These are phyloP conservation scores for Lentinula lateritia DNA, from an alignment of 768 basidiomycete genomes.

Conservation along the genomic window DNA sequence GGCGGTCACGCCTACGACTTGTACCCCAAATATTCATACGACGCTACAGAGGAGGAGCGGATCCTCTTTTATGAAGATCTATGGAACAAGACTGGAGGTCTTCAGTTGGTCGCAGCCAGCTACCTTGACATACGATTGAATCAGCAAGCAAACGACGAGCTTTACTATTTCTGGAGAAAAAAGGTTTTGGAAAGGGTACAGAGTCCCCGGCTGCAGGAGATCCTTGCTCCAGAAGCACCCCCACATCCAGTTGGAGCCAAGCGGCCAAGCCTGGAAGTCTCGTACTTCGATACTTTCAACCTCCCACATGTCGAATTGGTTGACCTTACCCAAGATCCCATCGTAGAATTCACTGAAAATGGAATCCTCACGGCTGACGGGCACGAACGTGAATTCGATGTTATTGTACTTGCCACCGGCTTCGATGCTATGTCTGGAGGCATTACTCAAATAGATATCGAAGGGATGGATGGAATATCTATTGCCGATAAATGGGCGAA, in stretches of 20 bases:
- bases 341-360: slow-evolving; percentile 14
- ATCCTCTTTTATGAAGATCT: slow-evolving; percentile 16
- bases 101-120: slow-evolving; percentile 15
- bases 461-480: slow-evolving; percentile 13
- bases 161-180: slow-evolving; percentile 20
- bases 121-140: slow-evolving; percentile 13
- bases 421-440: slow-evolving; percentile 20
- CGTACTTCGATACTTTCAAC: slow-evolving; percentile 19
- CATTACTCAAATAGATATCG: slow-evolving; percentile 18
- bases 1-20: slow-evolving; percentile 14
- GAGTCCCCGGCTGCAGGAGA: slow-evolving; percentile 15
- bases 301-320: slow-evolving; percentile 18
- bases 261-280: slow-evolving; percentile 16
- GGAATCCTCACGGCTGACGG: slow-evolving; percentile 17
- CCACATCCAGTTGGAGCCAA: slow-evolving; percentile 20
- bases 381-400: slow-evolving; percentile 16
- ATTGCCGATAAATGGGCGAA: slow-evolving; percentile 19
- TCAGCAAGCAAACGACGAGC: slow-evolving; percentile 17
- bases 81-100: slow-evolving; percentile 15
- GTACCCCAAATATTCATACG: slow-evolving; percentile 8
- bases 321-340: slow-evolving; percentile 17
- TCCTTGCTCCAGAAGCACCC: slow-evolving; percentile 16
- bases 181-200: slow-evolving; percentile 15
- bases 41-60: slow-evolving; percentile 16
- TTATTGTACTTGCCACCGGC: slow-evolving; percentile 18